Evolutionary conservation across 371 early-diverging fungal genomes (phyloP).

Genomic region (Syncephalastrum racemosum): DNA sequence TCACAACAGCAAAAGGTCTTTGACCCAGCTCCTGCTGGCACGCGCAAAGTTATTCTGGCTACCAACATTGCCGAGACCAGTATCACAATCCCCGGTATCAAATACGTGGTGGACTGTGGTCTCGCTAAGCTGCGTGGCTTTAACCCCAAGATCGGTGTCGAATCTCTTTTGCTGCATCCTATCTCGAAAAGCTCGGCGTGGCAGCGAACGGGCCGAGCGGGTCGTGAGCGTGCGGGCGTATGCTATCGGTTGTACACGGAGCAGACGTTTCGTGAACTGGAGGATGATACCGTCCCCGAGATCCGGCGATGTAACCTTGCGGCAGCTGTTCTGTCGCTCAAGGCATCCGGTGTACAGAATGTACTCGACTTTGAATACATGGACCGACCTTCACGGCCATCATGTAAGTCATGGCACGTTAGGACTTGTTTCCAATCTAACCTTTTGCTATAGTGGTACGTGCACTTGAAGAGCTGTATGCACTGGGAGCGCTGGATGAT

Average conservation of each 20-base stretch:
- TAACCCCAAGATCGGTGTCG: conserved; percentile 92
- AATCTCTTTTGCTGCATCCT: conserved; percentile 83
- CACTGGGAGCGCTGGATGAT: conserved; percentile 87
- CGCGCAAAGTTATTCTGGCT: conserved; percentile 92
- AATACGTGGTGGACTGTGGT: conserved; percentile 98
- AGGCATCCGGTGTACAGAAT: conserved; percentile 89
- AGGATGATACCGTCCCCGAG: conserved; percentile 90
- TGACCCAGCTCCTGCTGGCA: conserved; percentile 82
- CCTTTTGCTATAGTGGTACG: conserved; percentile 52
- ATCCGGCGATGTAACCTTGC: conserved; percentile 91
- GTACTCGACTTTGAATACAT: conserved; percentile 92
- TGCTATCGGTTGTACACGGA: conserved; percentile 96
- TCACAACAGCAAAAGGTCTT: conserved; percentile 91
- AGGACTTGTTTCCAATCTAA: background rate
- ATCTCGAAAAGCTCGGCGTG: conserved; percentile 94
- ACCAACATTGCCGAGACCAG: conserved; percentile 99
- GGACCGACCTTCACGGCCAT: conserved; percentile 82
- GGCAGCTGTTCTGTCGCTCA: conserved; percentile 82
- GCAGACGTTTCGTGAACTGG: conserved; percentile 74
- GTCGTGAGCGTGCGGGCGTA: conserved; percentile 69
- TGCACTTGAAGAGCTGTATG: conserved; percentile 87
- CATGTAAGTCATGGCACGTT: conserved; percentile 37
- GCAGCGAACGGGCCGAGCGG: conserved; percentile 97
- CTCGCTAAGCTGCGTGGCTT: conserved; percentile 96
- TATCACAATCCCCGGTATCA: conserved; percentile 97